Evolutionary conservation across 2,329 filamentous ascomycete species (phyloP).

Genomic region (Colletotrichum australisinense): DNA sequence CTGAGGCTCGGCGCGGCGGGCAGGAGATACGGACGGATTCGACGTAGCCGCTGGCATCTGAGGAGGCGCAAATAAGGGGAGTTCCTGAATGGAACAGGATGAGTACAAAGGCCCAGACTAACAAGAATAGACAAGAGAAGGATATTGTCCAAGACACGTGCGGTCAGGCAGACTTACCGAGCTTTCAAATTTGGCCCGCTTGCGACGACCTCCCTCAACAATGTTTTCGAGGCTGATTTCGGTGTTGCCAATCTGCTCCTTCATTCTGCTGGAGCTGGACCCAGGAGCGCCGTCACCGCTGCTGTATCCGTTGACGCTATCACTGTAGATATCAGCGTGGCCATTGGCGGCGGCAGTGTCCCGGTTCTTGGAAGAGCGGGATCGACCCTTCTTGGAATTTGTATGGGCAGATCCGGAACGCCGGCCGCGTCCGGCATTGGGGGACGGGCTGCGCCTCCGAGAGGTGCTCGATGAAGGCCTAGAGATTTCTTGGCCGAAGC

Average conservation of each 20-base stretch:
- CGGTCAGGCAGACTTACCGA: constrained; percentile 79
- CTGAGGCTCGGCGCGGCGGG: constrained; percentile 81
- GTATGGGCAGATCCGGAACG: constrained; percentile 80
- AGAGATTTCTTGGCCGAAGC: constrained; percentile 71
- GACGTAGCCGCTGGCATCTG: constrained; percentile 95
- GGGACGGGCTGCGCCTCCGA: constrained; percentile 83
- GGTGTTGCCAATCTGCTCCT: constrained; percentile 90
- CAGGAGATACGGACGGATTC: constrained; percentile 96
- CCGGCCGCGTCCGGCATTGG: constrained; percentile 73
- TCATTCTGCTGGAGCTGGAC: constrained; percentile 80
- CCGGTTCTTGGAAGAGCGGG: constrained; percentile 77
- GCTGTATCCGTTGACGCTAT: constrained; percentile 81
- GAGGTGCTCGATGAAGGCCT: constrained; percentile 78
- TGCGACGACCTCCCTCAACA: constrained; percentile 94
- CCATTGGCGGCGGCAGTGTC: constrained; percentile 53
- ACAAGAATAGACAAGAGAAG: constrained; percentile 4
- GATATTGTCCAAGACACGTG: neutral
- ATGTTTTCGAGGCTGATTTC: constrained; percentile 99
- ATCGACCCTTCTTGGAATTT: constrained; percentile 73
- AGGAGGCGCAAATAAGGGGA: constrained; percentile 93
- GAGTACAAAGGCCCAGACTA: constrained; percentile 42
- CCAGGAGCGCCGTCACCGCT: constrained; percentile 86
- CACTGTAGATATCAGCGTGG: constrained; percentile 71
- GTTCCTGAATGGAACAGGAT: constrained; percentile 72
- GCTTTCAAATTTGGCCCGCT: constrained; percentile 95